Conservation (phyloP, 2,329 filamentous ascomycete genomes). For the Botrytis hyacinthi region DNA sequence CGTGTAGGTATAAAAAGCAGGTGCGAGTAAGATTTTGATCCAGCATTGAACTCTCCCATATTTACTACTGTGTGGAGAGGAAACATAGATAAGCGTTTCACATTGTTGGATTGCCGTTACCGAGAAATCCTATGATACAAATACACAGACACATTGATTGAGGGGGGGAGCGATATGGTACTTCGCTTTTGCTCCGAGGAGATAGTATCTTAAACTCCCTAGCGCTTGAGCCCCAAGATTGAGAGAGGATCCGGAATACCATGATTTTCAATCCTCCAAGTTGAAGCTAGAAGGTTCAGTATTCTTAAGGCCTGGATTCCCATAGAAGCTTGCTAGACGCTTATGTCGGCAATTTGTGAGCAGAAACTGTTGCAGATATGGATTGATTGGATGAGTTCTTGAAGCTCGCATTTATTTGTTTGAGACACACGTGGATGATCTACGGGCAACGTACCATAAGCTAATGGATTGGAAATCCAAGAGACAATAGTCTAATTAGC, state of each 20-base stretch:
- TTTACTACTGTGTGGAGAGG: background rate
- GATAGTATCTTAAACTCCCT: background rate
- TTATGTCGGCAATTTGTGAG: background rate
- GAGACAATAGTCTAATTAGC: background rate
- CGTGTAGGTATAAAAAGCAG: background rate
- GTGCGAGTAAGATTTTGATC: background rate
- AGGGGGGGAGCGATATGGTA: background rate
- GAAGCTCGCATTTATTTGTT: background rate
- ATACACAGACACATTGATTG: background rate
- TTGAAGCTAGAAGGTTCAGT: background rate
- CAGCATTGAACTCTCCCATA: background rate
- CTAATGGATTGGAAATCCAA: background rate
- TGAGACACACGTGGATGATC: background rate
- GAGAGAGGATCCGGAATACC: background rate
- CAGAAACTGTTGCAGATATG: background rate
- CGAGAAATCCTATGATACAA: background rate
- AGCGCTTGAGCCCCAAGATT: background rate
- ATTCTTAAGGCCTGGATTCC: background rate
- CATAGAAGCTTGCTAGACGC: background rate
- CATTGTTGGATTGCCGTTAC: background rate
- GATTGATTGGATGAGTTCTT: background rate
- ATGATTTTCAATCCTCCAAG: background rate
- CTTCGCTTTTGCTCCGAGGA: background rate
- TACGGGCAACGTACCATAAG: background rate
- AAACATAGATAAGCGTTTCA: background rate